Evolutionary conservation across 352 stramenopile species (phyloP).

Genomic region (Globisporangium ultimum): DNA sequence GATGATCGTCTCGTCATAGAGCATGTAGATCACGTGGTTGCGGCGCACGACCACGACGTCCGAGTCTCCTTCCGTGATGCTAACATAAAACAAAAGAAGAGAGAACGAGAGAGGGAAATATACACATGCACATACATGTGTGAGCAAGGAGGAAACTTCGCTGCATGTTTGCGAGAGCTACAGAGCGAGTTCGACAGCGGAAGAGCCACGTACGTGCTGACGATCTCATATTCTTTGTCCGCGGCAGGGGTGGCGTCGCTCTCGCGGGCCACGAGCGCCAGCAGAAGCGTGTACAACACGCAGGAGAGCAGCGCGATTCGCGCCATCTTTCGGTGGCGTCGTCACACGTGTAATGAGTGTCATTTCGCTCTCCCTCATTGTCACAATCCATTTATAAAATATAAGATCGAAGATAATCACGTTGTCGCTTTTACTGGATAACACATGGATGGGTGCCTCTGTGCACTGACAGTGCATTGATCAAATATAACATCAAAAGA

Average conservation of each 20-base stretch:
- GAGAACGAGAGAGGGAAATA: background rate
- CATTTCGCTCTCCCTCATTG: too few species aligned
- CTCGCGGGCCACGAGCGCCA: background rate
- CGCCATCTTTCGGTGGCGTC: background rate
- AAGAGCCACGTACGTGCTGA: constrained; percentile 11
- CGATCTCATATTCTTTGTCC: constrained; percentile 15
- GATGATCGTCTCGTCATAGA: constrained; percentile 81
- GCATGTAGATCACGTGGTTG: constrained; percentile 47
- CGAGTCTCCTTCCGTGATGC: constrained; percentile 42
- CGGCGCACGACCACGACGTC: constrained; percentile 56
- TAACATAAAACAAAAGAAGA: too few species aligned
- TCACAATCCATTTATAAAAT: too few species aligned
- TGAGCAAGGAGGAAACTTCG: background rate
- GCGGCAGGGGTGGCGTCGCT: background rate
- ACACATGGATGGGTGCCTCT: too few species aligned
- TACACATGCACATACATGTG: background rate
- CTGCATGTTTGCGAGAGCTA: background rate
- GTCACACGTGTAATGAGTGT: background rate
- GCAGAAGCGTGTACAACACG: constrained; percentile 6
- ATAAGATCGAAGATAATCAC: too few species aligned
- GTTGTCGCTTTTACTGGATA: background rate
- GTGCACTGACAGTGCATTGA: background rate
- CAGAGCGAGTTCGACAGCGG: background rate
- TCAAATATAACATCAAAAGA: constrained; percentile 5
- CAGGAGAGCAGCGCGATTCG: constrained; percentile 1